These are phyloP conservation scores for Sindora glabra DNA, from an alignment of 306 rosid species.

Conservation along the genomic window DNA sequence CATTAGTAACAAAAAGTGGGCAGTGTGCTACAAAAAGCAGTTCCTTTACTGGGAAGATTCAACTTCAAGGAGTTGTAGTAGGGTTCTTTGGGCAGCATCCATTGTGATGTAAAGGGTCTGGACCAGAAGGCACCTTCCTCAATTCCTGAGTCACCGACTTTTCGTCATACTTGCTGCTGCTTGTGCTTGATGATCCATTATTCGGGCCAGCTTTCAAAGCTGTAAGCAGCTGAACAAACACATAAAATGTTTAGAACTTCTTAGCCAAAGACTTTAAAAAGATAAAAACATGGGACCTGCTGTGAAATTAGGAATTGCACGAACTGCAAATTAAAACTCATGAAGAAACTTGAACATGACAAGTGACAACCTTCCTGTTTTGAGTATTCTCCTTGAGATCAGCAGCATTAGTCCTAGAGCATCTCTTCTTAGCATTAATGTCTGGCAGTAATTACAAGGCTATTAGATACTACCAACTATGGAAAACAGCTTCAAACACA, in stretches of 20 bases:
- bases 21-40: background rate
- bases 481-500: too few relatives aligned
- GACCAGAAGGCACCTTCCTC: constrained; percentile 63
- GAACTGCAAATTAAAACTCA: background rate
- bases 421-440: constrained; percentile 25
- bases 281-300: background rate
- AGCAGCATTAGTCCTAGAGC: constrained; percentile 21
- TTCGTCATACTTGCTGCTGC: background rate
- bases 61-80: constrained; percentile 36
- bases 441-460: constrained; percentile 27
- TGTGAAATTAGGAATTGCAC: background rate
- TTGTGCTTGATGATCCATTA: constrained; percentile 29
- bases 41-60: background rate
- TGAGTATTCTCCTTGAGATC: constrained; percentile 9
- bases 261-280: background rate
- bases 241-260: background rate
- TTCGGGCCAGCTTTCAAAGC: constrained; percentile 17
- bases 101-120: constrained; percentile 66
- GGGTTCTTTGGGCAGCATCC: constrained; percentile 50
- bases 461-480: too few relatives aligned
- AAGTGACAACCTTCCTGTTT: constrained; percentile 44
- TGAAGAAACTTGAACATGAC: background rate
- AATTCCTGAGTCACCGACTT: constrained; percentile 27
- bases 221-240: constrained; percentile 29
- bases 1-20: background rate